These are phyloP conservation scores for Cutaneotrichosporon cavernicola DNA, from an alignment of 1,284 basidiomycete genomes.

Conservation along the genomic window DNA sequence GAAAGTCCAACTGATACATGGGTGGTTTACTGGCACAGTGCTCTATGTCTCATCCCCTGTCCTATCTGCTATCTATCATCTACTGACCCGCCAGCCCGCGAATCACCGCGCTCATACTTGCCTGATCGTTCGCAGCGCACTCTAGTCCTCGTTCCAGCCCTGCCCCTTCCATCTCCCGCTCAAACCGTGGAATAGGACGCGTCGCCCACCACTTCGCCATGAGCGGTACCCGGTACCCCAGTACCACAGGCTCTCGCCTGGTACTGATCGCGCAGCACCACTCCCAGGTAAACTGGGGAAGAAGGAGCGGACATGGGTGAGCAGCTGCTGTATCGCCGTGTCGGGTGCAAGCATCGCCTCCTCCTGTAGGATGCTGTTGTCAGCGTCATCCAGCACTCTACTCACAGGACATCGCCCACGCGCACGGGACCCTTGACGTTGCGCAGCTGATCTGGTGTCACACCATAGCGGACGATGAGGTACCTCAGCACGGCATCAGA, in stretches of 20 bases:
- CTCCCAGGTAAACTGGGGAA: constrained; percentile 25
- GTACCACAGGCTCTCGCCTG: constrained; percentile 21
- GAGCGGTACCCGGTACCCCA: constrained; percentile 23
- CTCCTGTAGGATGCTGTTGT: constrained; percentile 25
- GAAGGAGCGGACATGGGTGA: constrained; percentile 20
- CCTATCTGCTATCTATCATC: background rate
- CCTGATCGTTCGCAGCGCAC: background rate
- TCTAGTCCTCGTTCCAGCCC: constrained; percentile 9
- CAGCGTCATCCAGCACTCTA: background rate
- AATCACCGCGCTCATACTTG: background rate
- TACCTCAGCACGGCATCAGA: constrained; percentile 41
- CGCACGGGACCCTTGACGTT: constrained; percentile 29
- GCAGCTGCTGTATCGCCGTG: constrained; percentile 7
- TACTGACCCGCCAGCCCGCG: background rate
- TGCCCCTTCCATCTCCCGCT: constrained; percentile 16
- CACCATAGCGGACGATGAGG: constrained; percentile 40
- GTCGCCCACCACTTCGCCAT: constrained; percentile 19
- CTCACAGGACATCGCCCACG: constrained; percentile 44
- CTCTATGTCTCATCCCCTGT: background rate
- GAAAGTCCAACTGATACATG: background rate
- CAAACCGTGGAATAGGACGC: constrained; percentile 19
- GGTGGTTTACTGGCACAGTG: background rate
- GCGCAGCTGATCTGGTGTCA: constrained; percentile 33
- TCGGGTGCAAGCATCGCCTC: constrained; percentile 21
- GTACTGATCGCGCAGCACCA: constrained; percentile 15